Base-by-base conservation (phyloP, 805 yeast species). In the Sungouiella blattae region DNA sequence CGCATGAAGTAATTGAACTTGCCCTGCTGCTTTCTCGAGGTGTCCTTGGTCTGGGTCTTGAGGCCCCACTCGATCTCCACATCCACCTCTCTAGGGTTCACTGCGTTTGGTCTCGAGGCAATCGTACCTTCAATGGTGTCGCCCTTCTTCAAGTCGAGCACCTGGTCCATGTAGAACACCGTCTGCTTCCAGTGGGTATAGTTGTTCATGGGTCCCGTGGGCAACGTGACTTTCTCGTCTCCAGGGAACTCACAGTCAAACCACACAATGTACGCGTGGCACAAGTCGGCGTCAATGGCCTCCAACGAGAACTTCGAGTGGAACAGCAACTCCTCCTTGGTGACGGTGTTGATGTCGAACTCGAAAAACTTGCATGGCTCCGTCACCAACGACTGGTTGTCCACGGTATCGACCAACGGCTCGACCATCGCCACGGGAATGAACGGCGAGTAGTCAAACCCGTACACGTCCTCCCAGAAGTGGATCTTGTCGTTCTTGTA, bases 121-220 rank as follows among this genome's bases (percentile, higher is more conserved):
- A 93, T 66, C 20, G 67, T 65, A 30, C 98, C 93, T 39, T 73
- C 73, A 46, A 94, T 69, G 26, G 59, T 54, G 52, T 93, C 98
- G 39, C 91, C 96, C 48, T 71, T 69, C 55, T 81, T 80, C 43
- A 84, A 65, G 53, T 80, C 85, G 46, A 91, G 63, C 18, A 86
- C 95, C 52, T 87, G 85, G 49, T 75, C 79, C 54, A 91, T 72
- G 62, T 93, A 94, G 65, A 94, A 88, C 1, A 93, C 94, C 13
- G 96, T 85, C 68, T 93, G 98, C 62, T 93, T 94, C 99, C 99
- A 93, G 68, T 93, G 99, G 11, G 98, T 93, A 71, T 89, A 88
- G 49, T 80, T 78, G 31, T 88, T 81, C 64, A 84, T 88, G 23
- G 99, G 96, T 16, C 98, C 98, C 11, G 99, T 94, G 14, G 93